phyloP scores from a whole-genome alignment of 306 rosid genomes.

The Hippophae rhamnoides region DNA sequence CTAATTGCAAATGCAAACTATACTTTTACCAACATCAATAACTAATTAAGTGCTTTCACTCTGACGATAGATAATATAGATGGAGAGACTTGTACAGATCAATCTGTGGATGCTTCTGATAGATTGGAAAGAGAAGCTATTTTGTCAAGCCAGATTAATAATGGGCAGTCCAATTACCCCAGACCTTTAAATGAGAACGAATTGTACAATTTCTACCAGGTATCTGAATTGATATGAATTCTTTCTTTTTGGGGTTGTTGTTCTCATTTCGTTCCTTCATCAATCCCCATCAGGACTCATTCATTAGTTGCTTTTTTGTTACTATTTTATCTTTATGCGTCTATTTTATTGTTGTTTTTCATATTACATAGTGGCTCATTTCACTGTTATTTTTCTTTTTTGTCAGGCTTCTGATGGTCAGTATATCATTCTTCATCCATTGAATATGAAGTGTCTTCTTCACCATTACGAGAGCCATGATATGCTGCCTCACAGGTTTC shows the following conservation, averaged over 20 bases:
- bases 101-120: constrained; percentile 32
- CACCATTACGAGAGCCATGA: constrained; percentile 70
- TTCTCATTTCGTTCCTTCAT: not conserved
- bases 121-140: constrained; percentile 29
- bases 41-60: constrained; percentile 22
- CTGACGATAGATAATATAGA: constrained; percentile 20
- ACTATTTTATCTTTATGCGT: not conserved
- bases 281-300: not conserved
- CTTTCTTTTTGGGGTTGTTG: not conserved
- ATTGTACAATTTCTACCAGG: constrained; percentile 83
- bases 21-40: constrained; percentile 27
- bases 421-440: constrained; percentile 87
- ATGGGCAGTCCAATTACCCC: constrained; percentile 25
- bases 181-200: constrained; percentile 52
- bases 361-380: constrained; percentile 8
- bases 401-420: constrained; percentile 95
- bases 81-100: constrained; percentile 31
- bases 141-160: constrained; percentile 28
- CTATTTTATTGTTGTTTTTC: not conserved
- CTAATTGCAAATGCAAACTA: constrained; percentile 25
- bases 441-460: constrained; percentile 82
- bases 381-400: constrained; percentile 18
- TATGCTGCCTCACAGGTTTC: constrained; percentile 75
- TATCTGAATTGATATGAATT: constrained; percentile 8
- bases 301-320: not conserved